Base-by-base conservation (phyloP, 441 rosid species). In the Corymbia calophylla region DNA sequence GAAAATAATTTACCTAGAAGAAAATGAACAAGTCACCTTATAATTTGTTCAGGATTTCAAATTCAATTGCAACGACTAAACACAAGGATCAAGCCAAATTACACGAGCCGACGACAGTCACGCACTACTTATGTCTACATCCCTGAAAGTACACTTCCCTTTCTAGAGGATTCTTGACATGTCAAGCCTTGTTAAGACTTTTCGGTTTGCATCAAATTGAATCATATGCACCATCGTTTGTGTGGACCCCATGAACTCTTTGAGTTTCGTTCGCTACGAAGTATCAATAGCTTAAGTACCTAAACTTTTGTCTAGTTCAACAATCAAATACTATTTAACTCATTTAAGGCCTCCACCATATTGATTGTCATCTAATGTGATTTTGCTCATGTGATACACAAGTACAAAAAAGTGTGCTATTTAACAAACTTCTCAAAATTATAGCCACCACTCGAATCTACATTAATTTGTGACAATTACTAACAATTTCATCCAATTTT, bases 51-150 rank as follows among this genome's bases (percentile, higher is more conserved):
- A 9, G 9, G 4, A 39, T 39, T 70, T 4, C 32, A 62, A 62
- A 62, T 0, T 29, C 31, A 7, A 29, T 9, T 17, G 11, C 32
- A 5, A 10, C 80, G 2, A 9, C 25, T 32, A 5, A 68, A 5
- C 15, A 23, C 3, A 44, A 77, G n/a, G 29, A 25, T n/a, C 16
- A 9, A 68, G 11, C 23, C 13, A 32, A 1, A 68, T 9, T 32
- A 17, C 9, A 18, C 0, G 0, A 68, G 25, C 1, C 3, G 0
- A 9, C 4, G 21, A 5, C 1, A 5, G 3, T 27, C 27, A 10
- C 3, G 49, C 8, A 39, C 2, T 27, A 10, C 27, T 1, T 70
- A 9, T 5, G 29, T 35, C 0, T 11, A 4, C 29, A 27, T 19
- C 11, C 49, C 5, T 39, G 1, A 12, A 73, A 21, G 29, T 1